Conservation (phyloP, 2,329 filamentous ascomycete genomes). For the Blumeria graminis region DNA sequence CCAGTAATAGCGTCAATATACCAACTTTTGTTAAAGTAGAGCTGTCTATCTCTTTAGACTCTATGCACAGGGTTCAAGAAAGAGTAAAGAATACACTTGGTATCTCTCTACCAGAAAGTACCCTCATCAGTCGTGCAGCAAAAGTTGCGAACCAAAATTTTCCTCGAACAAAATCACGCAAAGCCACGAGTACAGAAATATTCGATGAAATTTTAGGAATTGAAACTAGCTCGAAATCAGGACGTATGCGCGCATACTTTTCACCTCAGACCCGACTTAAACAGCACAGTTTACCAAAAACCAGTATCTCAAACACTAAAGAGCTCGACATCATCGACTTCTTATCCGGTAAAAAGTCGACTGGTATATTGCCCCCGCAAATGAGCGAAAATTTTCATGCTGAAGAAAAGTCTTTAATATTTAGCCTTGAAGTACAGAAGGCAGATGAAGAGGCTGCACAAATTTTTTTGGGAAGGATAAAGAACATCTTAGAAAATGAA, state of each 20-base stretch:
- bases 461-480: conserved; percentile 67
- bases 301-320: conserved; percentile 34
- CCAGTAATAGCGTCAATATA: conserved; percentile 16
- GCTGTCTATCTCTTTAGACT: conserved; percentile 52
- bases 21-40: conserved; percentile 24
- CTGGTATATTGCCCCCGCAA: conserved; percentile 3
- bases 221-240: conserved; percentile 23
- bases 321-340: conserved; percentile 65
- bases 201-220: conserved; percentile 75
- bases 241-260: conserved; percentile 37
- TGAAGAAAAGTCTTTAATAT: conserved; percentile 34
- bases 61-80: conserved; percentile 54
- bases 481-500: conserved; percentile 58
- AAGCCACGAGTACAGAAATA: conserved; percentile 54
- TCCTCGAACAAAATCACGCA: conserved; percentile 37
- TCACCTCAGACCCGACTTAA: conserved; percentile 10
- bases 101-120: conserved; percentile 59
- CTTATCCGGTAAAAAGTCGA: conserved; percentile 27
- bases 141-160: conserved; percentile 75
- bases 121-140: conserved; percentile 65
- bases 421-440: conserved; percentile 56
- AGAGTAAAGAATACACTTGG: conserved; percentile 56
- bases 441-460: conserved; percentile 62
- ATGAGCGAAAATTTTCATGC: not conserved
- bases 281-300: conserved; percentile 15